Base-by-base conservation (phyloP, 306 rosid species). In the Quercus bicolor region DNA sequence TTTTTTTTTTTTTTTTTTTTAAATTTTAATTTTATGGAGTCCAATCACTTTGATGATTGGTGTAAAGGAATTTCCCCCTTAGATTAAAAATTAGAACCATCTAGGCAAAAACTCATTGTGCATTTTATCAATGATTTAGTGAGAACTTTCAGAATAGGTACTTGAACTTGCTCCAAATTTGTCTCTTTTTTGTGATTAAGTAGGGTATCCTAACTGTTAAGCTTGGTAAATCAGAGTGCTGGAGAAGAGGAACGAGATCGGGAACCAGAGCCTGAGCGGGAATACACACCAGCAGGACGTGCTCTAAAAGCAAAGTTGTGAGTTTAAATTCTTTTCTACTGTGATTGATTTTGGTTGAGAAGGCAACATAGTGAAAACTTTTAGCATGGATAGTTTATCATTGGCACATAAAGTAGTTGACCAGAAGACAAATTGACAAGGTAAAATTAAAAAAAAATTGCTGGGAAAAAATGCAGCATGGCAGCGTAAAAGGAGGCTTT, bases 251-350 rank as follows among this genome's bases (percentile, higher is more conserved):
- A 89, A 66, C 87, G 77, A 70, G 94, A 72, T 69, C 97, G 87
- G 9, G 98, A 88, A 80, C 99, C 97, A 29, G 99, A 91, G 88
- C 98, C 96, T 9, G 97, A 83, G 85, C 92, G 91, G 68, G 98
- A 93, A 80, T 96, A 96, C 82, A 96, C 99, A 48, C 92, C 97
- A 18, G 99, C 99, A 51, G 99, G 99, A 81, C 94, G 98, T 57
- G 97, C 99, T 77, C 87, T 90, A 72, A 96, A 89, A 83, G 82
- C 78, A 77, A 96, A 96, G 80, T 96, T 55, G 99, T 96, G 89
- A 83, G 99, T 84, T 56, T 23, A 85, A 21, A 53, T 70, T 80
- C 68, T 52, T 68, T 72, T 64, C 40, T 68, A 31, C 73, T 55
- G 60, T 81, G 72, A 70, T 82, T 73, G 70, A 29, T 43, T 66